phyloP scores from a whole-genome alignment of 345 rosid genomes.

The Raphanus sativus region DNA sequence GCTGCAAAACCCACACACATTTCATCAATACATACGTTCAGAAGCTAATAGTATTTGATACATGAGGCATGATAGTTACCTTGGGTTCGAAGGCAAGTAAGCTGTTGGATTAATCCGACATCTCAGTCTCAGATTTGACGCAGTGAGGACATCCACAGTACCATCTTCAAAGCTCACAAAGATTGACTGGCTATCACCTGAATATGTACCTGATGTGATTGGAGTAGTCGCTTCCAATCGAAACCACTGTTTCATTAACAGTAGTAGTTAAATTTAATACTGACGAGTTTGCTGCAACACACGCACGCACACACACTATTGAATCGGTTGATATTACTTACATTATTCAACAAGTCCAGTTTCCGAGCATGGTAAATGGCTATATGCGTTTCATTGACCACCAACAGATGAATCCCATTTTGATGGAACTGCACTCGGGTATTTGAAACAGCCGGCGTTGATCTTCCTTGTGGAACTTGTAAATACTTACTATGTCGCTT shows the following conservation, averaged over 20 bases:
- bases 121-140: conserved; percentile 66
- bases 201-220: conserved; percentile 77
- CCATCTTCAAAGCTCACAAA: conserved; percentile 78
- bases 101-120: conserved; percentile 75
- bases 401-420: conserved; percentile 65
- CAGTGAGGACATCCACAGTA: conserved; percentile 58
- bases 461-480: conserved; percentile 52
- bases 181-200: conserved; percentile 76
- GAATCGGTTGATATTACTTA: not conserved
- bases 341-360: conserved; percentile 67
- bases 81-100: conserved; percentile 66
- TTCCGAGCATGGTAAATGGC: conserved; percentile 74
- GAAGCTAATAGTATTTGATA: not conserved
- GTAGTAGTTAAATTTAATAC: not conserved
- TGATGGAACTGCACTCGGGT: conserved; percentile 80
- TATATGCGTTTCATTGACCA: conserved; percentile 73
- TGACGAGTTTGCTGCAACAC: not conserved
- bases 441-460: conserved; percentile 55
- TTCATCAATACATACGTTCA: not conserved
- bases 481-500: conserved; percentile 56
- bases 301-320: too few species aligned
- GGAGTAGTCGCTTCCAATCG: conserved; percentile 66
- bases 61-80: conserved; percentile 29
- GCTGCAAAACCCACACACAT: conserved; percentile 44
- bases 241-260: conserved; percentile 51